Evolutionary conservation across 2,329 filamentous ascomycete genomes (phyloP), one percentile per base, ranked within the genome.

Genomic region (Colletotrichum paranaense): DNA sequence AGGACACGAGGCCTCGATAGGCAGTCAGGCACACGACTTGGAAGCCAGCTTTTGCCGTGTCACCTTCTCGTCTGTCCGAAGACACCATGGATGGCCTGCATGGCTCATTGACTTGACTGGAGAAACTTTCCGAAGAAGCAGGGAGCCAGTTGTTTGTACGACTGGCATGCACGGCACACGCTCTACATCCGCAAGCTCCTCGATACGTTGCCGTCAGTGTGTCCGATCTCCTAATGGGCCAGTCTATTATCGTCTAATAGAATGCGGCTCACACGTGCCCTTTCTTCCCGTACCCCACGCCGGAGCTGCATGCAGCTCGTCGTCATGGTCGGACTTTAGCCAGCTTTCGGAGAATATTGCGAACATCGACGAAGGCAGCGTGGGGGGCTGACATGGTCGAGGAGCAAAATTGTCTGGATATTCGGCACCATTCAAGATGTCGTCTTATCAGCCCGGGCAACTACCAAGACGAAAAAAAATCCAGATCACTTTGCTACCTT

Each of bases 91-190:
- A 46, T 26, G 57, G 58, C 53, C 68, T n/a, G 49, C 53, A 28
- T 53, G 22, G 49, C 26, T 38, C 24, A 42, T 19, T 32, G 32
- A 62, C 68, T 19, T 46, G 46, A 62, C 68, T 68, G 65, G 69
- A 46, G 14, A 53, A 26, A 26, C 7, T 6, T 46, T 53, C 59
- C 66, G 60, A 26, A 26, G 66, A 28, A 35, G 66, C 66, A 65
- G 66, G 60, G n/a, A 32, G 55, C 70, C 55, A 60, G 52, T 65
- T 56, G 59, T 64, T 24, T 35, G 67, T 70, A 35, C 26, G 55
- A 56, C 60, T 16, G 49, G 22, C 3, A 62, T 26, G 24, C 46
- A 65, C 30, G 60, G 42, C 66, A 69, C 66, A 56, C 69, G 66
- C 70, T 49, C 64, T 59, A 38, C 42, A 14, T 69, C 46, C 7